Evolutionary conservation across 2,329 filamentous ascomycete species (phyloP).

Genomic region (Trichoderma breve): DNA sequence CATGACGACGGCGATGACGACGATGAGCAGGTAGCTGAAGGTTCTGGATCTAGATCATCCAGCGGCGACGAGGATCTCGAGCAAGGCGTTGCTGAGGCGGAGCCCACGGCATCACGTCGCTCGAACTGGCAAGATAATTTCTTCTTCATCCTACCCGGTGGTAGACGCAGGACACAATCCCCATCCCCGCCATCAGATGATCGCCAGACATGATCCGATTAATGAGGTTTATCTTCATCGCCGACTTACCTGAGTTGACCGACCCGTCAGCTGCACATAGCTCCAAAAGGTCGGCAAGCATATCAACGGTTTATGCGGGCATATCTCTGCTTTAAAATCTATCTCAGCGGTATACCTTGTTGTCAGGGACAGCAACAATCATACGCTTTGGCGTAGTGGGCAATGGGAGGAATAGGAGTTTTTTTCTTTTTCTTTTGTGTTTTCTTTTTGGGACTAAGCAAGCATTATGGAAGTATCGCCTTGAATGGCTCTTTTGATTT

Average conservation of each 20-base stretch:
- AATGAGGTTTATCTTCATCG: not conserved
- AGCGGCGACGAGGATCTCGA: conserved; percentile 43
- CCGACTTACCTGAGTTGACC: not conserved
- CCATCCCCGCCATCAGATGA: conserved; percentile 26
- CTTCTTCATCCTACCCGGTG: conserved; percentile 39
- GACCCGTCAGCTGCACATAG: not conserved
- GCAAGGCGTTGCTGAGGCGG: conserved; percentile 37
- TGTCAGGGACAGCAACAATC: not conserved
- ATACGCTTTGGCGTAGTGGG: conserved; percentile 1
- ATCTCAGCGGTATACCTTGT: not conserved
- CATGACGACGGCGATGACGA: conserved; percentile 49
- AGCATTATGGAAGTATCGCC: not conserved
- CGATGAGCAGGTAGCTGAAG: conserved; percentile 42
- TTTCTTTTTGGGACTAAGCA: not conserved
- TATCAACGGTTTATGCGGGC: not conserved
- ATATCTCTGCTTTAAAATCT: not conserved
- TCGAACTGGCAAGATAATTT: conserved; percentile 36
- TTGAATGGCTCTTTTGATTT: not conserved
- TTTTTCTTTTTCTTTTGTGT: not conserved
- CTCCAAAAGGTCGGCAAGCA: not conserved
- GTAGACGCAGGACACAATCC: conserved; percentile 23
- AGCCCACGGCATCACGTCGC: conserved; percentile 24
- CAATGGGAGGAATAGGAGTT: not conserved
- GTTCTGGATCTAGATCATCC: conserved; percentile 32
- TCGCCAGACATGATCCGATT: not conserved